Conservation (phyloP, 2,329 filamentous ascomycete species). For the Zopfia rhizophila region DNA sequence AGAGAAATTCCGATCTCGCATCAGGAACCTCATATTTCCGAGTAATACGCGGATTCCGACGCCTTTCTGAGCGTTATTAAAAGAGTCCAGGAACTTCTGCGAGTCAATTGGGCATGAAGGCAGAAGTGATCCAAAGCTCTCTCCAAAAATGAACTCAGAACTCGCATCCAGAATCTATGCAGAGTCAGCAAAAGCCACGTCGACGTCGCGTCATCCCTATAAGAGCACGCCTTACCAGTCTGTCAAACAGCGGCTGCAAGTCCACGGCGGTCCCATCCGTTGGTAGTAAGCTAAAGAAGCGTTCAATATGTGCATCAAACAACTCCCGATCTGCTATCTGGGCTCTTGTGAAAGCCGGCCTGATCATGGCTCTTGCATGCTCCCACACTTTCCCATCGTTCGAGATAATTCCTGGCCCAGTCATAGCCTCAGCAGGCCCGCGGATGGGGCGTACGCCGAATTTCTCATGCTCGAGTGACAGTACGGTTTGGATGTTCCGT, state of each 20-base stretch:
- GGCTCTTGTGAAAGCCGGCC: constrained; percentile 23
- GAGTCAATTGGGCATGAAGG: constrained; percentile 28
- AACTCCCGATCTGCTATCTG: constrained; percentile 24
- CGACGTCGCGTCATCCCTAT: no score
- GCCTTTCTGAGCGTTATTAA: constrained; percentile 22
- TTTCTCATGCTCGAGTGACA: constrained; percentile 19
- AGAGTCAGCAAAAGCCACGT: no score
- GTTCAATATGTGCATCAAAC: constrained; percentile 20
- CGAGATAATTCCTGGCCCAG: constrained; percentile 24
- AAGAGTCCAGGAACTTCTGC: constrained; percentile 19
- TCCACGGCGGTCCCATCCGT: constrained; percentile 15
- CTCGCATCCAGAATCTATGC: constrained; percentile 50
- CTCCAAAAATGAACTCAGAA: constrained; percentile 56
- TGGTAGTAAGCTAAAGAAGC: constrained; percentile 17
- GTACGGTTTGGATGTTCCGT: constrained; percentile 23
- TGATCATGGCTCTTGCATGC: constrained; percentile 17
- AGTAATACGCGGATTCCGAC: constrained; percentile 21
- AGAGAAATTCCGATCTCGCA: constrained; percentile 22
- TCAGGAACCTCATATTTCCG: constrained; percentile 21
- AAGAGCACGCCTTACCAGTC: constrained; percentile 9
- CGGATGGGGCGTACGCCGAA: constrained; percentile 24
- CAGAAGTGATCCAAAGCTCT: constrained; percentile 42
- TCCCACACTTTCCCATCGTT: constrained; percentile 22
- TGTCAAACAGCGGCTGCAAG: constrained; percentile 24
- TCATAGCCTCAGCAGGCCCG: constrained; percentile 13